Evolutionary conservation across 192 early-diverging fungal genomes (phyloP).

Genomic region (Coemansia brasiliensis): DNA sequence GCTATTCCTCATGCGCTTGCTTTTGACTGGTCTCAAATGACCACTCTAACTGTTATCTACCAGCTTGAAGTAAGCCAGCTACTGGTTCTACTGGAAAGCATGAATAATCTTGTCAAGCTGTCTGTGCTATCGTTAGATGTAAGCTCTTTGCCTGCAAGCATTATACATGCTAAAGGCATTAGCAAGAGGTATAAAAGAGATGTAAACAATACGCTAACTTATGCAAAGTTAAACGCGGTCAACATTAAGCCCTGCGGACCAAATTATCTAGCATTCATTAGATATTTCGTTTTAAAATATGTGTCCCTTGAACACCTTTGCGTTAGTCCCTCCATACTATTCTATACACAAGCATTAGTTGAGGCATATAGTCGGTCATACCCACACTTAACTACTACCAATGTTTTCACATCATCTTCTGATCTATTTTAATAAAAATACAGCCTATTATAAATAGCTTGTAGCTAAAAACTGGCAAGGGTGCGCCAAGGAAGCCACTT

Average conservation of each 20-base stretch:
- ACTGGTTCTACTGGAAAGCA: not conserved
- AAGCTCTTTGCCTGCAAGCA: not conserved
- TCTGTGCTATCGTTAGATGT: conserved; percentile 1
- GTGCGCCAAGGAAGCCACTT: too few relatives aligned
- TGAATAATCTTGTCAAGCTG: not conserved
- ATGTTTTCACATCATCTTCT: not conserved
- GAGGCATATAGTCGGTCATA: not conserved
- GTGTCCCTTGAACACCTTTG: conserved; percentile 1
- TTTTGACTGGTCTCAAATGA: conserved; percentile 1
- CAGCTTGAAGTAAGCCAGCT: not conserved
- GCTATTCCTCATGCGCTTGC: not conserved
- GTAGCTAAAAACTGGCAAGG: not conserved
- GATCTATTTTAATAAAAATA: not conserved
- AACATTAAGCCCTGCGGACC: conserved; percentile 1
- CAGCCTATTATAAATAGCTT: not conserved
- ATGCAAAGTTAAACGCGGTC: conserved; percentile 7
- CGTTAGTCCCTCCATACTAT: conserved; percentile 3
- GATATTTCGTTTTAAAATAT: conserved; percentile 5
- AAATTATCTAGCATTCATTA: conserved; percentile 9
- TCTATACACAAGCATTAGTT: not conserved
- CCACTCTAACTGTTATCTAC: conserved; percentile 5
- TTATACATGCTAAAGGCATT: not conserved
- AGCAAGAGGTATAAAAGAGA: too few relatives aligned
- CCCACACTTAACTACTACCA: not conserved
- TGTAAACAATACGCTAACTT: not conserved